Evolutionary conservation across 2,329 filamentous ascomycete species (phyloP).

Genomic region (Whalleya microplaca): DNA sequence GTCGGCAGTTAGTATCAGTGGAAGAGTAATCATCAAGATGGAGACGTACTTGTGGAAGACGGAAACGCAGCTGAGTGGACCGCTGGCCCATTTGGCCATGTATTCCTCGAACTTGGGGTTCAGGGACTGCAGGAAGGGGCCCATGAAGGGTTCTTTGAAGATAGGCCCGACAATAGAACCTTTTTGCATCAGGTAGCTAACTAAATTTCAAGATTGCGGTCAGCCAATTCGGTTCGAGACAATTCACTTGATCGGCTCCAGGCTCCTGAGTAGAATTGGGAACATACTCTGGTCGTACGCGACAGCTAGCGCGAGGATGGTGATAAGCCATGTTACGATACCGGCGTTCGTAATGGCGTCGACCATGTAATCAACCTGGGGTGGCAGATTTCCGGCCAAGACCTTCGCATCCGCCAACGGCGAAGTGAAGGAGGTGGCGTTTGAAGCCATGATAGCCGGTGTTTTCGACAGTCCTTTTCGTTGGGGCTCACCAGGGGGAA

Average conservation of each 20-base stretch:
- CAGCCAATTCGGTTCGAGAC: constrained; percentile 10
- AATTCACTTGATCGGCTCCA: too few species aligned
- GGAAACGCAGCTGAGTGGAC: constrained; percentile 91
- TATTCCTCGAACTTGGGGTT: constrained; percentile 93
- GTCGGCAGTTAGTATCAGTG: background rate
- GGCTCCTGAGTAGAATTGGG: too few species aligned
- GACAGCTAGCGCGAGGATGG: constrained; percentile 71
- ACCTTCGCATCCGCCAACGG: constrained; percentile 65
- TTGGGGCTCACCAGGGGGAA: background rate
- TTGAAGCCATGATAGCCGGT: constrained; percentile 54
- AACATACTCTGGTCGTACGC: constrained; percentile 88
- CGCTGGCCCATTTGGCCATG: constrained; percentile 89
- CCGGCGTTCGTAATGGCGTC: constrained; percentile 61
- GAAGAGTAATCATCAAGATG: background rate
- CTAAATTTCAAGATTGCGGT: constrained; percentile 47
- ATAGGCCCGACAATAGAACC: constrained; percentile 74
- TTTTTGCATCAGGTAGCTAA: constrained; percentile 75
- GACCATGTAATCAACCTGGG: constrained; percentile 60
- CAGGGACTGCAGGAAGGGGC: constrained; percentile 91
- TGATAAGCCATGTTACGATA: constrained; percentile 66
- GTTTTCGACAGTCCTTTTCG: background rate
- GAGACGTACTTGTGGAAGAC: constrained; percentile 93
- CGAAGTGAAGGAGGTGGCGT: constrained; percentile 69
- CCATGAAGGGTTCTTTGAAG: constrained; percentile 84
- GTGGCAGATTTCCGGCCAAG: constrained; percentile 53